Evolutionary conservation across 176 grass and related monocot genomes (phyloP).

Genomic region (Aechmea fasciata): DNA sequence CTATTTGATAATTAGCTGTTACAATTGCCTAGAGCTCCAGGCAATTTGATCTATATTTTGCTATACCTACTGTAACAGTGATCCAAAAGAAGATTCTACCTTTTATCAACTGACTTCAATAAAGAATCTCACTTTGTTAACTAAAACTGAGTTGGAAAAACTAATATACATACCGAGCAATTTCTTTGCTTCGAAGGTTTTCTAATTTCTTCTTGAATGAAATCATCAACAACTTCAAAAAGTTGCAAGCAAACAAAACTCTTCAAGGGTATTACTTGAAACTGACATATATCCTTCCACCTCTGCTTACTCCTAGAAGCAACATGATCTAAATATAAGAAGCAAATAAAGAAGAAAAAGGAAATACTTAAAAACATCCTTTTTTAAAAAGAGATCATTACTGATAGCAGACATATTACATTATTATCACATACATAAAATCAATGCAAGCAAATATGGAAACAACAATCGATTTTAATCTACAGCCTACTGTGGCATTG

Average conservation of each 20-base stretch:
- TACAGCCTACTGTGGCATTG: not conserved
- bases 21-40: no score
- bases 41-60: no score
- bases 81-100: no score
- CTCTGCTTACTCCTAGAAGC: slow-evolving; percentile 36
- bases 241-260: slow-evolving; percentile 86
- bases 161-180: slow-evolving; percentile 57
- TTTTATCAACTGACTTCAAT: no score
- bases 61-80: no score
- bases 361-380: not conserved
- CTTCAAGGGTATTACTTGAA: slow-evolving; percentile 67
- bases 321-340: not conserved
- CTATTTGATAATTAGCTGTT: no score
- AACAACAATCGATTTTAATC: no score
- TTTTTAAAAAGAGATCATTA: not conserved
- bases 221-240: slow-evolving; percentile 74
- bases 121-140: not conserved
- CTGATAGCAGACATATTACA: no score
- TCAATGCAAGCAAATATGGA: no score
- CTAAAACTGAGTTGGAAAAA: not conserved
- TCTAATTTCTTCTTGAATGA: slow-evolving; percentile 80
- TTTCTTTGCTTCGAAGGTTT: slow-evolving; percentile 58
- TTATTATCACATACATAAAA: no score
- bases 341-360: not conserved
- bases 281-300: slow-evolving; percentile 68